These are phyloP conservation scores for Trametes hirsuta DNA, from an alignment of 1,284 basidiomycete species.

Conservation along the genomic window DNA sequence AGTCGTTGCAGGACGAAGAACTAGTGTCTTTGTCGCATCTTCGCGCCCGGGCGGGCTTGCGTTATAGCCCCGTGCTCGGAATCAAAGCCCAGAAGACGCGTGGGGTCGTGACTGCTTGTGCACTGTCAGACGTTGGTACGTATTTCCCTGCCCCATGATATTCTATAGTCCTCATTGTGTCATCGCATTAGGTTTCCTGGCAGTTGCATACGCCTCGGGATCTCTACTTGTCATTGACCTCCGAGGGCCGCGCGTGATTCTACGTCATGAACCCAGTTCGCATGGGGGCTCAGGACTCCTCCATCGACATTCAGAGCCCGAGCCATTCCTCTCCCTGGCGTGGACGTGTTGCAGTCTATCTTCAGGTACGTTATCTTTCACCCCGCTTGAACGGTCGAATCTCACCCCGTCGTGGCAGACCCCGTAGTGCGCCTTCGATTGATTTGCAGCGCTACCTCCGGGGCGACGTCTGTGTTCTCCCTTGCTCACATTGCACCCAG, in stretches of 20 bases:
- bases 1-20: constrained; percentile 45
- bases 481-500: constrained; percentile 45
- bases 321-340: constrained; percentile 53
- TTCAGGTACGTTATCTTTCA: constrained; percentile 20
- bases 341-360: constrained; percentile 59
- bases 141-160: constrained; percentile 8
- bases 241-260: constrained; percentile 68
- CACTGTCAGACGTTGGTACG: constrained; percentile 73
- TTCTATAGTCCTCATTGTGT: neutral
- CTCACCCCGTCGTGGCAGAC: constrained; percentile 42
- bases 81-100: constrained; percentile 47
- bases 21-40: constrained; percentile 54
- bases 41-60: constrained; percentile 39
- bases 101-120: constrained; percentile 55
- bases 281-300: constrained; percentile 36
- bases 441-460: constrained; percentile 63
- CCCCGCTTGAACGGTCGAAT: neutral
- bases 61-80: constrained; percentile 66
- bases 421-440: constrained; percentile 58
- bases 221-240: constrained; percentile 70
- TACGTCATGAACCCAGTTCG: constrained; percentile 42
- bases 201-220: constrained; percentile 65
- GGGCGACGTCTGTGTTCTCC: constrained; percentile 60
- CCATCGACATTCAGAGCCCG: constrained; percentile 30
- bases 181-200: constrained; percentile 66